Base-by-base conservation (phyloP, 352 stramenopile species). In the Pythium biforme region DNA sequence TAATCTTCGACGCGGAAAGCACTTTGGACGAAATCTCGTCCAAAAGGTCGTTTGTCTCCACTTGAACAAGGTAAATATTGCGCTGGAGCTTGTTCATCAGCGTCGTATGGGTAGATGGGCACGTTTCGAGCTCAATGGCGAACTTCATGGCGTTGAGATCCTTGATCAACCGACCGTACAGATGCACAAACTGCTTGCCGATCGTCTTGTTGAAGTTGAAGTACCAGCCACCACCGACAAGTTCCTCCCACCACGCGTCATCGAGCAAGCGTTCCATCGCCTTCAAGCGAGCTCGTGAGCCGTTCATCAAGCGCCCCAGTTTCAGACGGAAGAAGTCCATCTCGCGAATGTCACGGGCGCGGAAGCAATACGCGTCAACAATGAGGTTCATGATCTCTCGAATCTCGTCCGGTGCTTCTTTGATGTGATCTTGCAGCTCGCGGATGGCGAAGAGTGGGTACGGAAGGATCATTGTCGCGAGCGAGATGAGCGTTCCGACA, bases 321-420 rank as follows among this genome's bases (percentile, higher is more conserved):
- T 81, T 69, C 22, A 89, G 59, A 6, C 70, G 76, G 53, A 91
- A 84, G 37, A 91, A 88, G 61, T 91, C 78, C 80, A 91, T 88
- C 49, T 88, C 65, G 46, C 84, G 81, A 45, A 89, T 83, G 54
- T 89, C 77, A 45, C 83, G 85, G n/a, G 75, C 76, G 3, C 76
- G 74, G 60, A 91, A 91, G 41, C 83, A 92, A 60, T 92, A 92
- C 14, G 83, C 73, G 61, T 92, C 83, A 22, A 92, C 76, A 55
- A 92, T 89, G 40, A 93, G 70, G 55, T 93, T 91, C 5, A 91
- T 65, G 17, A 91, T 83, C 46, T 93, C 80, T 5, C 76, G 73
- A 19, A 93, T 81, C 51, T 89, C 80, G 10, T 77, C 68, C 19
- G 77, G 75, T 4, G 81, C 80, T 11, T 74, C 63, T 26, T 70